These are phyloP conservation scores for Scytalidium lignicola DNA, from an alignment of 2,329 filamentous ascomycete genomes.

Conservation along the genomic window DNA sequence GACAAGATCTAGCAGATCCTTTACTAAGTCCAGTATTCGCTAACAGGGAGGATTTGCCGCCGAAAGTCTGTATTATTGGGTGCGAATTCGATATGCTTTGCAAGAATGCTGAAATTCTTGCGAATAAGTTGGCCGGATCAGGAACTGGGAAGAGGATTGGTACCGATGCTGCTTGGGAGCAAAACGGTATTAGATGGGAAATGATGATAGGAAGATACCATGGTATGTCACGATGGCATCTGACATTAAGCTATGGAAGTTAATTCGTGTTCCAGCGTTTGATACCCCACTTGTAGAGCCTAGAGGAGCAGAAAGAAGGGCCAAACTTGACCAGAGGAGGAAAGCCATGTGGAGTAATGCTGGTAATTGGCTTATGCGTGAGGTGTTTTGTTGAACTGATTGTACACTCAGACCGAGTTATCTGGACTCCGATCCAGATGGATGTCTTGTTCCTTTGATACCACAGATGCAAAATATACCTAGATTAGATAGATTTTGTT, in stretches of 20 bases:
- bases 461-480: no score
- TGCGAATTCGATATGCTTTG: constrained; percentile 19
- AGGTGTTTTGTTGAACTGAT: no score
- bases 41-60: constrained; percentile 15
- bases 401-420: no score
- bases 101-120: constrained; percentile 9
- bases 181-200: constrained; percentile 21
- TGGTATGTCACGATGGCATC: constrained; percentile 2
- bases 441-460: no score
- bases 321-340: background rate
- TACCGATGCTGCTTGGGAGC: constrained; percentile 12
- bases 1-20: constrained; percentile 20
- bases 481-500: no score
- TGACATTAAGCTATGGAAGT: background rate
- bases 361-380: background rate
- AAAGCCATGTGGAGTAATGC: background rate
- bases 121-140: constrained; percentile 11
- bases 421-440: no score
- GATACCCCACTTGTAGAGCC: background rate
- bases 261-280: background rate
- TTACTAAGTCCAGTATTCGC: constrained; percentile 18
- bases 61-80: constrained; percentile 17
- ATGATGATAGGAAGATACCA: constrained; percentile 8
- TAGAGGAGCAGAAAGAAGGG: background rate
- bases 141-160: constrained; percentile 3